Base-by-base conservation (phyloP, 352 stramenopile genomes). In the Discostella stelligera region DNA sequence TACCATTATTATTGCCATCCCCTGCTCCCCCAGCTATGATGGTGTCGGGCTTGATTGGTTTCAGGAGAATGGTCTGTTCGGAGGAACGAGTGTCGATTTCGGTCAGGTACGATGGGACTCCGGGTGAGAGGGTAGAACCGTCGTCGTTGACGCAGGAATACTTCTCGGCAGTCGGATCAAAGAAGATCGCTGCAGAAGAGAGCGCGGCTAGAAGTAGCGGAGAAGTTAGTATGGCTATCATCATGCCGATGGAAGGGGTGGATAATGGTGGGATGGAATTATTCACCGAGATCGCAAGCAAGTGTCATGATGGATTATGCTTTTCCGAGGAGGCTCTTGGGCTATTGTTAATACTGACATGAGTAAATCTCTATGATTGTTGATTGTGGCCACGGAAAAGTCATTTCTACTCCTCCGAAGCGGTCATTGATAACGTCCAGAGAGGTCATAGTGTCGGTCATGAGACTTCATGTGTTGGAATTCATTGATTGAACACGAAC, bases 41-140 rank as follows among this genome's bases (percentile, higher is more conserved):
- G 16, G 56, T 62, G 65, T 39, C 44, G 18, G 20, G 30, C 20
- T 41, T 46, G 16, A 82, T 48, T 13, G 74, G 67, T 3, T 60
- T 27, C 8, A 82, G 46, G n/a, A 82, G 37, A 11, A 82, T 70
- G 0, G 66, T 82, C 16, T 64, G 27, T 14, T 66, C 27, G 16
- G 18, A 59, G 54, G 64, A 55, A 13, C 41, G 39, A 0, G 74
- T 83, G 50, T 50, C 23, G 44, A 83, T 39, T 21, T 71, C 54
- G 13, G 54, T 49, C 3, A 83, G 32, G 21, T 52, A 20, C 10
- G 67, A 20, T 20, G 69, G 58, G 6, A 55, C 39, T 32, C 41
- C 60, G 39, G 75, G 75, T 1, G 63, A 58, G 0, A 70, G 14
- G 30, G 70, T 77, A 14, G 60, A 48, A 7, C 70, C 70, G 30